Base-by-base conservation (phyloP, 2,329 filamentous ascomycete genomes). In the Monosporascus sp. region DNA sequence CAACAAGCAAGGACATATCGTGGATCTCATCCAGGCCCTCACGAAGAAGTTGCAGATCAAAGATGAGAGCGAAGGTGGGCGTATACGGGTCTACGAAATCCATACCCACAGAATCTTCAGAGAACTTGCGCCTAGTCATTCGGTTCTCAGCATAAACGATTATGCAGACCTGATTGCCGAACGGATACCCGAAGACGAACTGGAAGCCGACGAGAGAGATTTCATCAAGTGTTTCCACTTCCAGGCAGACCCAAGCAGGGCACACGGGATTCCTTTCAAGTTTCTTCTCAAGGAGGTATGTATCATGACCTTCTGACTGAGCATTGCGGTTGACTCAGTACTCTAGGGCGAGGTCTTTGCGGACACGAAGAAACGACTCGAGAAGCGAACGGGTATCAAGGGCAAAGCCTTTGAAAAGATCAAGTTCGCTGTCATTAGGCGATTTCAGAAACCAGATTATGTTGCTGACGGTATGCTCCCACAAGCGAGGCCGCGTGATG, bases 361-460 rank as follows among this genome's bases (percentile, higher is more conserved):
- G 54, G 90, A 97, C 37, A 97, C 92, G 44, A 97, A 93, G 75
- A 90, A 96, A 73, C 85, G 94, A n/a, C 77, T 99, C 4, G 92
- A 94, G 62, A 93, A 92, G 70, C 82, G 93, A 54, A 96, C 90
- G 1, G 92, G 92, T 25, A 86, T 99, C 73, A 97, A 97, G 72
- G 95, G 94, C 70, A 99, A 99, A 78, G 90, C 90, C 60, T 92
- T 99, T 61, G 93, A 99, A 71, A 97, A 97, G 78, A 94, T 99
- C 71, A 97, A 95, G 72, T 97, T 99, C 75, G 89, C 91, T 6
- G 72, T 96, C 35, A 81, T 97, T 49, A 78, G 85, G 68, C 79
- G 88, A 68, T 79, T 83, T 49, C 76, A 77, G 39, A 90, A 88
- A 65, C 88, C 91, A 25, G 81, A 84, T 55, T 95, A 95, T 73